These are phyloP conservation scores for Boletus vinaceobasis DNA, from an alignment of 768 basidiomycete genomes.

Conservation along the genomic window DNA sequence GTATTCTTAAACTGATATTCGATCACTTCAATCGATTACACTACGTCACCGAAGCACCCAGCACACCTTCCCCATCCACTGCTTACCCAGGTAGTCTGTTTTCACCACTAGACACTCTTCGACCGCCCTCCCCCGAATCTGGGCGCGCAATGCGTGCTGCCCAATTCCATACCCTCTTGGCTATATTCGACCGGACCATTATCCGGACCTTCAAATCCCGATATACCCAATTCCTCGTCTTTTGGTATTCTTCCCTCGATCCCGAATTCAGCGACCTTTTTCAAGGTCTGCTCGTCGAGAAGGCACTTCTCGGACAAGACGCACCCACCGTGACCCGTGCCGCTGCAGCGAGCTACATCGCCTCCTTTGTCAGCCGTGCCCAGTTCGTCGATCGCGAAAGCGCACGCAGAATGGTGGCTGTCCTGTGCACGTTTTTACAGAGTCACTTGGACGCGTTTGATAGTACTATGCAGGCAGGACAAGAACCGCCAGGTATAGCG, in stretches of 20 bases:
- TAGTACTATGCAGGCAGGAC: conserved; percentile 40
- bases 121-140: conserved; percentile 31
- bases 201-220: conserved; percentile 95
- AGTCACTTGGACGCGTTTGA: conserved; percentile 75
- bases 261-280: conserved; percentile 89
- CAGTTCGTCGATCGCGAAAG: conserved; percentile 75
- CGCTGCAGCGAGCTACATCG: conserved; percentile 92
- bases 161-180: conserved; percentile 84
- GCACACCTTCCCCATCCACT: conserved; percentile 12
- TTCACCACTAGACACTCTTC: conserved; percentile 20
- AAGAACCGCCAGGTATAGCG: conserved; percentile 29
- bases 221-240: conserved; percentile 95
- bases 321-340: conserved; percentile 77
- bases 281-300: conserved; percentile 90
- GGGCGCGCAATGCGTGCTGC: conserved; percentile 43
- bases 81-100: conserved; percentile 4
- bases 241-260: conserved; percentile 92
- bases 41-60: conserved; percentile 22
- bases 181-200: conserved; percentile 91
- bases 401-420: conserved; percentile 66
- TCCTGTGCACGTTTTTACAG: conserved; percentile 85
- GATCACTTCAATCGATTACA: conserved; percentile 70
- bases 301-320: conserved; percentile 64
- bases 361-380: conserved; percentile 87
- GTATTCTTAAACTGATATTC: conserved; percentile 80